Percentiles rank a stretch among this genome's conserved stretches.
Conservation (phyloP, 768 basidiomycete species). For the Lyophyllum decastes region DNA sequence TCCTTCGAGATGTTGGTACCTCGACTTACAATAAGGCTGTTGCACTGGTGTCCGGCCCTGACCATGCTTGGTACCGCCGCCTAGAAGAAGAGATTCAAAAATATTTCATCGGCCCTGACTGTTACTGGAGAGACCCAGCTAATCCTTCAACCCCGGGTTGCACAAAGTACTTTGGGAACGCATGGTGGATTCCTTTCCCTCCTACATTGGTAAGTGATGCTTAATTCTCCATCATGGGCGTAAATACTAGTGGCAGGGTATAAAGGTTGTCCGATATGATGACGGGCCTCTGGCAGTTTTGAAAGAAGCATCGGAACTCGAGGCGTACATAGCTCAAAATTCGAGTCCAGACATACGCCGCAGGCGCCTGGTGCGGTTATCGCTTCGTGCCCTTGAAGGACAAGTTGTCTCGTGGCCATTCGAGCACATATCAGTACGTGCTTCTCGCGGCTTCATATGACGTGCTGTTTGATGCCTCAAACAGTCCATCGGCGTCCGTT, state of each 20-base stretch:
- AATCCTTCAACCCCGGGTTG: slow-evolving; percentile 31
- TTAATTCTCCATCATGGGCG: background rate
- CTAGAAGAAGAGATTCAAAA: slow-evolving; percentile 56
- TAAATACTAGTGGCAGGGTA: background rate
- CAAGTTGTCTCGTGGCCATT: slow-evolving; percentile 66
- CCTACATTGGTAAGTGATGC: slow-evolving; percentile 57
- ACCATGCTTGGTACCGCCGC: slow-evolving; percentile 43
- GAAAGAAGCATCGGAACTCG: slow-evolving; percentile 48
- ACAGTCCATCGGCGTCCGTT: slow-evolving; percentile 49
- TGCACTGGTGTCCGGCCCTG: slow-evolving; percentile 44
- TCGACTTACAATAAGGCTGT: slow-evolving; percentile 55
- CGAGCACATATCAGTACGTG: slow-evolving; percentile 51
- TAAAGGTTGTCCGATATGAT: slow-evolving; percentile 71
- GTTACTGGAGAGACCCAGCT: slow-evolving; percentile 57
- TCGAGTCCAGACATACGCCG: slow-evolving; percentile 45
- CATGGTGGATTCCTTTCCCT: slow-evolving; percentile 82
- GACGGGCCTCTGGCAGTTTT: slow-evolving; percentile 54
- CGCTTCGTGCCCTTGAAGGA: slow-evolving; percentile 67
- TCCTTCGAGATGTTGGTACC: slow-evolving; percentile 70
- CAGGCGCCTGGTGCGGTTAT: slow-evolving; percentile 58
- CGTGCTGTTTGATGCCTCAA: background rate
- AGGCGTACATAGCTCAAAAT: slow-evolving; percentile 65
- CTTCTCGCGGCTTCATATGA: background rate
- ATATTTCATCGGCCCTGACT: slow-evolving; percentile 70
- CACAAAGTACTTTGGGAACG: slow-evolving; percentile 66